Conservation (phyloP, 371 early-diverging fungal species). For the Saksenaea vasiformis region DNA sequence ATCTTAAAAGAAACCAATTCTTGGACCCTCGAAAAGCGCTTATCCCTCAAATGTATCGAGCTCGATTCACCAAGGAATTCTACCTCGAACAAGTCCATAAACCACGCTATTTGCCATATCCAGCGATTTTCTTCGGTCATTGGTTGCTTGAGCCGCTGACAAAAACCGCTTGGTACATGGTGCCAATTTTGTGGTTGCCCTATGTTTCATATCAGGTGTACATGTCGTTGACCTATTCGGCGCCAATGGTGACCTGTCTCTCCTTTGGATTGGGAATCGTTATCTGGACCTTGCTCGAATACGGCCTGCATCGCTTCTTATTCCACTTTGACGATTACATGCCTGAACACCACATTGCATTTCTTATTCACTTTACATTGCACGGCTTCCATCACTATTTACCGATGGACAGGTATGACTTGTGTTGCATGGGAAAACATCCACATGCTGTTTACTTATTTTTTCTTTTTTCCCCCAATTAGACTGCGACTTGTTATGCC, state of each 20-base stretch:
- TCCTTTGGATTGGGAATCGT: slow-evolving; percentile 63
- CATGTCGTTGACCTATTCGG: slow-evolving; percentile 29
- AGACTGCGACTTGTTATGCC: slow-evolving; percentile 93
- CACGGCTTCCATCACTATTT: slow-evolving; percentile 96
- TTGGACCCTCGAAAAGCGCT: slow-evolving; percentile 83
- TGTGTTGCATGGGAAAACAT: slow-evolving; percentile 9
- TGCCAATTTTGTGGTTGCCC: slow-evolving; percentile 90
- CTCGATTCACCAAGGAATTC: slow-evolving; percentile 73
- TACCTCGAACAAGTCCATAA: slow-evolving; percentile 92
- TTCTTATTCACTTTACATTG: slow-evolving; percentile 81
- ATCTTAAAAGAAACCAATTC: slow-evolving; percentile 67
- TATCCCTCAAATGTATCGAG: slow-evolving; percentile 77
- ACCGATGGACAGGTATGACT: slow-evolving; percentile 90
- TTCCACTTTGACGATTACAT: slow-evolving; percentile 89
- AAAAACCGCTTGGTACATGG: slow-evolving; percentile 90
- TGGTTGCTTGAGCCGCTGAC: slow-evolving; percentile 79
- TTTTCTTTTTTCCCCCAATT: slow-evolving; percentile 1
- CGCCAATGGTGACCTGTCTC: slow-evolving; percentile 26
- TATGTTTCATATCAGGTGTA: slow-evolving; percentile 45
- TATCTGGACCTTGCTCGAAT: slow-evolving; percentile 84
- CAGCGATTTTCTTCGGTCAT: slow-evolving; percentile 82
- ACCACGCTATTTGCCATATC: slow-evolving; percentile 77
- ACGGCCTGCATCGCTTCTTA: slow-evolving; percentile 87
- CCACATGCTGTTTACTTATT: not conserved
- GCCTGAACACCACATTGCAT: slow-evolving; percentile 81